These are phyloP conservation scores for Coniochaeta hoffmannii DNA, from an alignment of 2,329 filamentous ascomycete species.

Conservation along the genomic window DNA sequence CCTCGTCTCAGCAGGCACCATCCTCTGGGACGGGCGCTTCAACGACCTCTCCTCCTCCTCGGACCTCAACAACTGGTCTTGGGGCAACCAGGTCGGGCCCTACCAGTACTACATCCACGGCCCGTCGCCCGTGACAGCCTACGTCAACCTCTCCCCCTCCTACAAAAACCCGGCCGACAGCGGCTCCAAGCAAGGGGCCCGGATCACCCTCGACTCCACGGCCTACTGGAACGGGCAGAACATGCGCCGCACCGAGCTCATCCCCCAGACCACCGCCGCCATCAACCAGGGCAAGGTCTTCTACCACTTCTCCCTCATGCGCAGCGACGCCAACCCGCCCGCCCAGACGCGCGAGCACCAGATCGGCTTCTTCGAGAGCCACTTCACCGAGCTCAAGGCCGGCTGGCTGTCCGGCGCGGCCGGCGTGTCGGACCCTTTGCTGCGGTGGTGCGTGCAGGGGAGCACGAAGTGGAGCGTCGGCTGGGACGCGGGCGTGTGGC, in stretches of 20 bases:
- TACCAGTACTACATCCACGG: constrained; percentile 72
- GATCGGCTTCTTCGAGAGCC: constrained; percentile 49
- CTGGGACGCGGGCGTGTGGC: constrained; percentile 55
- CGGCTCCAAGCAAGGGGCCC: constrained; percentile 51
- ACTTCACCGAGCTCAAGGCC: constrained; percentile 65
- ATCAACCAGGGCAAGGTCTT: constrained; percentile 56
- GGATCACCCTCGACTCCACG: constrained; percentile 52
- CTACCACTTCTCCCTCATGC: constrained; percentile 62
- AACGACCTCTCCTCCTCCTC: constrained; percentile 42
- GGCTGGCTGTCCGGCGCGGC: constrained; percentile 41
- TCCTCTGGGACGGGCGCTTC: constrained; percentile 55
- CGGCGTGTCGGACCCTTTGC: constrained; percentile 33
- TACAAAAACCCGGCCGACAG: constrained; percentile 57
- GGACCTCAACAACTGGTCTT: constrained; percentile 52
- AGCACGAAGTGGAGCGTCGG: constrained; percentile 50
- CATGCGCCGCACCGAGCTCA: constrained; percentile 64
- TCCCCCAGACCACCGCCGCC: constrained; percentile 55
- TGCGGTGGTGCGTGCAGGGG: constrained; percentile 55
- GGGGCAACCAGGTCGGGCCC: constrained; percentile 52
- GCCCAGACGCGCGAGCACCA: constrained; percentile 56
- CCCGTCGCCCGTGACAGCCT: constrained; percentile 38
- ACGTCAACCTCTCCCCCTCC: constrained; percentile 48
- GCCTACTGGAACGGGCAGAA: constrained; percentile 61
- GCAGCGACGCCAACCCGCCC: constrained; percentile 47
- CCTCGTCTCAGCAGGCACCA: constrained; percentile 29